phyloP scores from a whole-genome alignment of 768 basidiomycete species.

The Russula dissimulans region DNA sequence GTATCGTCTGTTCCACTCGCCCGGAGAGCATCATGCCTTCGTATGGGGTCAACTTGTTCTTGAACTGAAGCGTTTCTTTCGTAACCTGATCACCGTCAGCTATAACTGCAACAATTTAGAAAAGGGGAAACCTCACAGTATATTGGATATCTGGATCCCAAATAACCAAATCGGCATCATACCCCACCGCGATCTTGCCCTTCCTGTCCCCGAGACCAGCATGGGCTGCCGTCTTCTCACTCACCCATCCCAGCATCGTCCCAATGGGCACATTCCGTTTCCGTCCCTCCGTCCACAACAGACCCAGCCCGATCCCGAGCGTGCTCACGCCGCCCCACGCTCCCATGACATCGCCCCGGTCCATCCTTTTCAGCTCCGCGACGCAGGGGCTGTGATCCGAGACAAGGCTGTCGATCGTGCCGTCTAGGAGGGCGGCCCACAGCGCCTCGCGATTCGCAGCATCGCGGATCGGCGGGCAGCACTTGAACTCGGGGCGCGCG shows the following conservation, averaged over 20 bases:
- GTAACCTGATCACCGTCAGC: constrained; percentile 48
- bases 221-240: constrained; percentile 64
- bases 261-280: constrained; percentile 49
- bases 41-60: constrained; percentile 91
- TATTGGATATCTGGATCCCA: constrained; percentile 59
- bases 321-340: constrained; percentile 96
- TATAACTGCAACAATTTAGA: neutral
- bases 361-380: constrained; percentile 66
- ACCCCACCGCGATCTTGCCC: constrained; percentile 63
- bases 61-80: constrained; percentile 68
- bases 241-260: constrained; percentile 68
- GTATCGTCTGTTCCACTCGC: constrained; percentile 62
- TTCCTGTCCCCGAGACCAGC: constrained; percentile 64
- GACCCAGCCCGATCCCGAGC: constrained; percentile 79
- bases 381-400: constrained; percentile 96
- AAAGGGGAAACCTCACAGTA: constrained; percentile 26
- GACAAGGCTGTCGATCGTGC: constrained; percentile 85
- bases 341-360: constrained; percentile 71
- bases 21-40: constrained; percentile 66
- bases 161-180: constrained; percentile 79
- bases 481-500: constrained; percentile 84
- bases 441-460: constrained; percentile 60
- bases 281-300: constrained; percentile 80
- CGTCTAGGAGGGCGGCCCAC: constrained; percentile 76
- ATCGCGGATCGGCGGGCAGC: constrained; percentile 88